These are phyloP conservation scores for Carex myosuroides DNA, from an alignment of 176 grass and related monocot species.

Conservation along the genomic window DNA sequence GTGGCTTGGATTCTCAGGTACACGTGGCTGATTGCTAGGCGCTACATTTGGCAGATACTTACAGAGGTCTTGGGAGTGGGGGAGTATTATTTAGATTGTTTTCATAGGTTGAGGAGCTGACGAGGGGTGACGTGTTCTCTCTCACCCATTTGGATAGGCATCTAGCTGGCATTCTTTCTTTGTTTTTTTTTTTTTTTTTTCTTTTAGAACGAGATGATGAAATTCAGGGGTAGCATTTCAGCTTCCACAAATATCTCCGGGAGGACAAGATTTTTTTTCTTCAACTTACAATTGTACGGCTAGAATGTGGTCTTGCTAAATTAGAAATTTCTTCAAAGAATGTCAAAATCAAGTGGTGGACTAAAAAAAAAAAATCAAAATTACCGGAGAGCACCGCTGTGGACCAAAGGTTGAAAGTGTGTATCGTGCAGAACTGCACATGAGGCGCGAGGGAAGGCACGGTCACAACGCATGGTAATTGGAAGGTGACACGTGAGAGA, in stretches of 20 bases:
- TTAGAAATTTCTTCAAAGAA: not conserved
- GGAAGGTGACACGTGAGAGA: too few relatives aligned
- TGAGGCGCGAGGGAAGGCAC: too few relatives aligned
- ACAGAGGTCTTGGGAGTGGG: not conserved
- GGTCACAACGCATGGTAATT: too few relatives aligned
- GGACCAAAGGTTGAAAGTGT: too few relatives aligned
- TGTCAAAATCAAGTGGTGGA: too few relatives aligned
- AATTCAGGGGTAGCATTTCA: not conserved
- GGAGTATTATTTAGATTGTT: not conserved
- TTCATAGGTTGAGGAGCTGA: constrained; percentile 9
- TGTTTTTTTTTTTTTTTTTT: too few relatives aligned
- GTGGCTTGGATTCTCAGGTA: not conserved
- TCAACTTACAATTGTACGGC: not conserved
- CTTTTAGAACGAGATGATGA: too few relatives aligned
- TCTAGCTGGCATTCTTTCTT: constrained; percentile 8
- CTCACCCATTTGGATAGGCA: not conserved
- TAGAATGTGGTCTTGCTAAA: not conserved
- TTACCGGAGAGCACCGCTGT: too few relatives aligned
- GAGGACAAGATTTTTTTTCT: not conserved
- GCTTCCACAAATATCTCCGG: constrained; percentile 10
- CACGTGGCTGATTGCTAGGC: constrained; percentile 16
- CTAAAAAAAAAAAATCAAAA: too few relatives aligned
- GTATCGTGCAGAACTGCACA: too few relatives aligned
- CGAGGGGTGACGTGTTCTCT: not conserved
- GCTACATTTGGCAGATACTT: not conserved